Base-by-base conservation (phyloP, 768 basidiomycete genomes). In the Rhizopogon rudus region DNA sequence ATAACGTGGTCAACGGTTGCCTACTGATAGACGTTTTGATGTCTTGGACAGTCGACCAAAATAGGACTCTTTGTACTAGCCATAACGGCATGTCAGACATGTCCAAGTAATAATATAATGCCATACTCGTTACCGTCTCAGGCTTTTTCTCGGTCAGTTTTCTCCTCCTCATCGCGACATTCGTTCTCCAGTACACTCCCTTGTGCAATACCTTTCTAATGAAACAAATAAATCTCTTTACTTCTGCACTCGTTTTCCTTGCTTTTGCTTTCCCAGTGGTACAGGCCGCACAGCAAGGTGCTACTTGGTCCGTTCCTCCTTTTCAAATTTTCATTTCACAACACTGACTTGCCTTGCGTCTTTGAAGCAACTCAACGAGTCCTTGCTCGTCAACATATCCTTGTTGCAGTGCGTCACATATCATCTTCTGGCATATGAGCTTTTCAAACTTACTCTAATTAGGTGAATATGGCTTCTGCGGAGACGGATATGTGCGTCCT, bases 391-490 rank as follows among this genome's bases (percentile, higher is more conserved):
- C 72, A 4, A 62, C 61, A 14, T 68, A 61, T 14, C 77, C 77
- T 22, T 78, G 77, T 59, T 78, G 77, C 66, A 77, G 76, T 77
- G 53, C 61, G 75, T 65, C 41, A 53, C 40, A n/a, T 42, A 22
- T 53, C 28, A 6, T 48, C 16, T 17, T 57, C 25, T 20, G 20
- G 20, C 25, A 35, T 22, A 9, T 39, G 16, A 6, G 8, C 28
- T 60, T 35, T 48, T 48, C 49, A 35, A 37, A 44, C 45, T 48
- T 25, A 46, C 51, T 40, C 3, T 33, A 40, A 13, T 37, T 44
- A 77, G 79, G 81, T 57, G 75, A 79, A 63, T 83, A 77, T 54
- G 81, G 82, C 8, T 83, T 76, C 62, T 83, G 81, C 60, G 81
- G 81, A 16, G 63, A 63, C 37, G 73, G 73, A 43, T 62, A 65